Base-by-base conservation (phyloP, 2,329 filamentous ascomycete genomes). In the Mariannaea elegans region DNA sequence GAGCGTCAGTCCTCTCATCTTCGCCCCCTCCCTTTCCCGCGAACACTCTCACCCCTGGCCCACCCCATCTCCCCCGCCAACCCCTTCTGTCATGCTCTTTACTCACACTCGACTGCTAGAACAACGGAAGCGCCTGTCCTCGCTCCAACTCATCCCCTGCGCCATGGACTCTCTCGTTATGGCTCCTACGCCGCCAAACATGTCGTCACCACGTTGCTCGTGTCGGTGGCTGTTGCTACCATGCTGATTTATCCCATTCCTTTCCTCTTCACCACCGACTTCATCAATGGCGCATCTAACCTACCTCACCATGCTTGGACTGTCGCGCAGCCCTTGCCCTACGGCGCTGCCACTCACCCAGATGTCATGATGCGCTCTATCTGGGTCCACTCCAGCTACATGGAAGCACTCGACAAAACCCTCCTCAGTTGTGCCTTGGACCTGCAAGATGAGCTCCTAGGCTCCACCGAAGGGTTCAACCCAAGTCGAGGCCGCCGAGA, bases 281-380 rank as follows among this genome's bases (percentile, higher is more conserved):
- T 90, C 65, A 87, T 87, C 67, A 90, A 87, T 71, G 88, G 89
- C 65, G 86, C 88, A 21, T 89, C 90, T 51, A 90, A 88, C 62
- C 80, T 93, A 7, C 91, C 91, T 27, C 88, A 90, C 70, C 90
- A 94, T 84, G 90, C 91, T 66, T 94, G 91, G 91, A 93, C 91
- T 23, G 89, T 89, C 34, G 90, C 89, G 6, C 85, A 87, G 60
- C 86, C 88, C 24, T 79, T 91, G 53, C 77, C 84, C 32, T 84
- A 84, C 46, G 79, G 80, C 53, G 75, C 77, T 4, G 71, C 77
- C 23, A 78, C 81, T 42, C 77, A 81, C 52, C 84, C 89, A 4
- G 90, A 94, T 73, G 87, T 94, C n/a, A 87, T 91, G 56, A 90
- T 94, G 86, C 89, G 90, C 65, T 91, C 91, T 57, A 84, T 92